These are phyloP conservation scores for Parafenestella ontariensis DNA, from an alignment of 2,329 filamentous ascomycete genomes.

Conservation along the genomic window DNA sequence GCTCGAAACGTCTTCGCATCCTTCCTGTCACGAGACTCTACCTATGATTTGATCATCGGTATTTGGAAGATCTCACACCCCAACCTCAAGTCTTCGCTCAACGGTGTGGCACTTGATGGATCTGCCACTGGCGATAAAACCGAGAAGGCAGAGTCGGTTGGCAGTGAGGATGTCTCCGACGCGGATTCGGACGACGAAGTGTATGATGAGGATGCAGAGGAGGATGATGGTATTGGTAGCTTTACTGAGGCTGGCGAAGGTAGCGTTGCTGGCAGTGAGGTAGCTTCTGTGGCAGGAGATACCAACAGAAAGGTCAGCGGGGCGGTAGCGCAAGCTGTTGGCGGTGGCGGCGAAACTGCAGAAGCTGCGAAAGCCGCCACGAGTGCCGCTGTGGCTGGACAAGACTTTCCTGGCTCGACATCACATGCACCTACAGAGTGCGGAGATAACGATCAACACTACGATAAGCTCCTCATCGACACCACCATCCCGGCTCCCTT, in stretches of 20 bases:
- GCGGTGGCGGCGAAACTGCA: constrained; percentile 38
- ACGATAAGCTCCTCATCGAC: constrained; percentile 84
- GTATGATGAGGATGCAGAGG: constrained; percentile 81
- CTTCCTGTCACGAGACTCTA: constrained; percentile 91
- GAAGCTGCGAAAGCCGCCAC: constrained; percentile 52
- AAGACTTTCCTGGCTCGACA: constrained; percentile 84
- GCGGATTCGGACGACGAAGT: constrained; percentile 77
- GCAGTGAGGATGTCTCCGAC: constrained; percentile 56
- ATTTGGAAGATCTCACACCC: constrained; percentile 99
- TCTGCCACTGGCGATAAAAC: constrained; percentile 81
- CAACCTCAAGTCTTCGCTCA: constrained; percentile 86
- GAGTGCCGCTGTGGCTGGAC: constrained; percentile 50
- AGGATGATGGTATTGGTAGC: constrained; percentile 72
- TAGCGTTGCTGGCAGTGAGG: constrained; percentile 63
- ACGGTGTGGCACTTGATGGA: constrained; percentile 83
- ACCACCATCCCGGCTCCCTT: constrained; percentile 86
- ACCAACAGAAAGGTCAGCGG: constrained; percentile 73
- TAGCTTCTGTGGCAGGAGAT: constrained; percentile 59
- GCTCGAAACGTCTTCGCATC: constrained; percentile 96
- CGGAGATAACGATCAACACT: constrained; percentile 78
- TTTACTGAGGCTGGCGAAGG: constrained; percentile 63
- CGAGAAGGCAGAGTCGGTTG: constrained; percentile 75
- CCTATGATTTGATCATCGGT: constrained; percentile 95
- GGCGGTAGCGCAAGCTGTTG: constrained; percentile 48
- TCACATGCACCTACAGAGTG: constrained; percentile 87